Evolutionary conservation across 805 yeast genomes (phyloP).

Genomic region (Maudiozyma turicensis): DNA sequence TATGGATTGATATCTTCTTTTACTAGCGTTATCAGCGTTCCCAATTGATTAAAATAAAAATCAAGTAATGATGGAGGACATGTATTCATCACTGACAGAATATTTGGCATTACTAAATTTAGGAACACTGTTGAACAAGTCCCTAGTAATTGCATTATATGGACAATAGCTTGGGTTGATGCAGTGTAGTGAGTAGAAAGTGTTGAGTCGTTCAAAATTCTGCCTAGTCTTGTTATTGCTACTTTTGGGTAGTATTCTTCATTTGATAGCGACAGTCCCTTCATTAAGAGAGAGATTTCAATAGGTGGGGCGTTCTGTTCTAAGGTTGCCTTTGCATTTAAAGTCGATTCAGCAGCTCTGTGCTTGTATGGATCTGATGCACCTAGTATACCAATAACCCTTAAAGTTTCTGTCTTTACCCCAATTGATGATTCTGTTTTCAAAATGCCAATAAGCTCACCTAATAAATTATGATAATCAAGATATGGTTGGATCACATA

Average conservation of each 20-base stretch:
- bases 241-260: constrained; percentile 96
- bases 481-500: constrained; percentile 89
- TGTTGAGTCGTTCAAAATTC: constrained; percentile 75
- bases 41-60: constrained; percentile 81
- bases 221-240: constrained; percentile 76
- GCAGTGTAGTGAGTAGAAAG: constrained; percentile 79
- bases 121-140: constrained; percentile 82
- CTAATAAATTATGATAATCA: constrained; percentile 83
- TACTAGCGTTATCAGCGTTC: constrained; percentile 69
- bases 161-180: constrained; percentile 89
- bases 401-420: constrained; percentile 79
- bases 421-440: constrained; percentile 68
- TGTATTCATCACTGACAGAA: constrained; percentile 71
- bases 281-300: constrained; percentile 83
- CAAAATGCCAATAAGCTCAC: constrained; percentile 69
- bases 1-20: constrained; percentile 85
- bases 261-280: constrained; percentile 84
- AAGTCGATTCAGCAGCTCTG: constrained; percentile 74
- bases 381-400: constrained; percentile 85
- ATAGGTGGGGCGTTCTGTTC: constrained; percentile 85
- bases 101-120: constrained; percentile 80
- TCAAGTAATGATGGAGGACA: constrained; percentile 75
- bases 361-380: constrained; percentile 96
- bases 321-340: constrained; percentile 38
- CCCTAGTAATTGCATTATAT: constrained; percentile 83